Base-by-base conservation (phyloP, 2,329 filamentous ascomycete species). In the Chrysoporthe cubensis region DNA sequence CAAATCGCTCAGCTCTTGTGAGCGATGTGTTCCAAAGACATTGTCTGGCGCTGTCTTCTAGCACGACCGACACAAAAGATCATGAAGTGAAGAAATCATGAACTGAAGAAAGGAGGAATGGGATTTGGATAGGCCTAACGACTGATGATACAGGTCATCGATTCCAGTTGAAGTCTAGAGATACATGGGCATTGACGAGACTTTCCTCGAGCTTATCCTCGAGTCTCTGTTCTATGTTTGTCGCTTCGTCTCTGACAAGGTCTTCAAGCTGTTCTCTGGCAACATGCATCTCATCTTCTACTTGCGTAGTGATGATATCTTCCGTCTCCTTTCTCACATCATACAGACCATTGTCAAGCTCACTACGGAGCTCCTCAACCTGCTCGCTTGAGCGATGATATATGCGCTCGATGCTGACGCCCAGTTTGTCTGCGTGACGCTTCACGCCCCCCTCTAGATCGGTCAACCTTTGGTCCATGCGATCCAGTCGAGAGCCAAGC, bases 221-320 rank as follows among this genome's bases (percentile, higher is more conserved):
- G 5, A 66, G n/a, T 42, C 46, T 60, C 40, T 61, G 57, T 37
- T 66, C 64, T 18, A 61, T 58, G 5, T 37, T 26, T 26, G 57
- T 48, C 13, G 62, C 46, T 13, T 66, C 64, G 13, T 66, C 64
- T 44, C 56, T 60, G 37, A 66, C 58, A 44, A 43, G 43, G n/a
- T 66, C 64, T n/a, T 61, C 57, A 43, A 66, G 64, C 16, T 66
- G 44, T 18, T 56, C 57, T 56, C 59, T 56, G 21, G 64, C 57
- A 18, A 61, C 64, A 37, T 66, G 40, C 46, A 66, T 60, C 37
- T 66, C 64, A 42, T 66, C 64, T n/a, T 66, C 64, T 6, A 66
- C 56, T 14, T 46, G 57, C 11, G 42, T 16, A 62, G n/a, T 44
- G 16, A 66, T 56, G 18, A 57, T 66, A 18, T 66, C 64, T 13